Evolutionary conservation across 2,329 filamentous ascomycete species (phyloP), one percentile per base, ranked within the genome.

Genomic region (Aspergillus cejpii): DNA sequence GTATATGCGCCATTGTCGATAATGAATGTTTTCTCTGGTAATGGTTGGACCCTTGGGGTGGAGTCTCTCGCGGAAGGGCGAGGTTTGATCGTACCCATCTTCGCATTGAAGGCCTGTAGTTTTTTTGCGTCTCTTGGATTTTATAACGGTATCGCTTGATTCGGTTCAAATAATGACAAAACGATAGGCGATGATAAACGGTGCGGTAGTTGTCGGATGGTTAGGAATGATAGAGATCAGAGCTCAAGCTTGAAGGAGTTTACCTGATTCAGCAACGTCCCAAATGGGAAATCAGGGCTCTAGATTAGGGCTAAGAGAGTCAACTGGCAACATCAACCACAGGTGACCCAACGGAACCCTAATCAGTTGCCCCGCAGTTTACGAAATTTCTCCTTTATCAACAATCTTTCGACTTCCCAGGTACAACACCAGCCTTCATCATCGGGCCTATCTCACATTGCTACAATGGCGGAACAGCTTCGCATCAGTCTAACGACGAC

Each of bases 1-100:
- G 83, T 90, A 68, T 87, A 84, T 34, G 84, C 90, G 63, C 92
- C 92, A 72, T 97, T 96, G 72, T 98, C 92, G 60, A 98, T 75
- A 37, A 98, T 77, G 43, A 98, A 81, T 0, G 90, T 95, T 47
- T 73, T 78, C 1, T 74, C 62, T 0, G 83, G 82, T 6, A 79
- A 70, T 19, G 74, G 62, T 3, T 77, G 62, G 7, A 56, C 70
- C 37, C 72, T 70, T 5, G 73, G 64, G 12, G 72, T 63, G 42
- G 79, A 79, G 39, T 74, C 69, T 63, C 79, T 83, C 29, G 67
- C 59, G 37, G 65, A 51, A 39, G 64, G 55, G 14, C 66, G 63
- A 26, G 63, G 50, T 52, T 63, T 70, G 44, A 64, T 42, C 20
- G 59, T 58, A 46, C 60, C 61, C 65, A 65, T 66, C 7, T 50